These are phyloP conservation scores for Drechmeria coniospora DNA, from an alignment of 2,329 filamentous ascomycete genomes.

Conservation along the genomic window DNA sequence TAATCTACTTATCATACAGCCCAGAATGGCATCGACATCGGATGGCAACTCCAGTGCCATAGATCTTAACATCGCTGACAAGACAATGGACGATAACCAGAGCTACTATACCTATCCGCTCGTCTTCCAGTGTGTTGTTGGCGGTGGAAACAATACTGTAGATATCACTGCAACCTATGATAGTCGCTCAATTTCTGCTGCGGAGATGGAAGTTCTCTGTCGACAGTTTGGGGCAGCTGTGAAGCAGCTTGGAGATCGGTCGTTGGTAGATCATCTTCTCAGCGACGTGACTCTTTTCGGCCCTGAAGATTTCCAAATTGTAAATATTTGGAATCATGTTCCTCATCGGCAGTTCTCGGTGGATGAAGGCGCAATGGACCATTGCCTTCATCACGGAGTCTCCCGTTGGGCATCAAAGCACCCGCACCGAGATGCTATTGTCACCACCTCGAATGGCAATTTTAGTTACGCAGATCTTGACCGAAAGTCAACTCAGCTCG, in stretches of 20 bases:
- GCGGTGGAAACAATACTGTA: not conserved
- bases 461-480: slow-evolving; percentile 4
- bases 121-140: slow-evolving; percentile 1
- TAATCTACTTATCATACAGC: slow-evolving; percentile 1
- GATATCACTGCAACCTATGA: not conserved
- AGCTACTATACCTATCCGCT: slow-evolving; percentile 1
- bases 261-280: slow-evolving; percentile 10
- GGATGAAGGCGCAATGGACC: not conserved
- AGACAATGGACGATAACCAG: slow-evolving; percentile 1
- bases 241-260: slow-evolving; percentile 3
- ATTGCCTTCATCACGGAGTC: not conserved
- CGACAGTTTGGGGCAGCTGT: not conserved
- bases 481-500: slow-evolving; percentile 1
- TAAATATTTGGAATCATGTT: not conserved
- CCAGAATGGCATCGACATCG: not conserved
- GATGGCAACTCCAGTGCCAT: no score
- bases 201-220: not conserved
- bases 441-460: not conserved
- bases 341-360: not conserved
- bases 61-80: not conserved
- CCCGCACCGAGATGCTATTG: not conserved
- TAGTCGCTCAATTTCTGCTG: not conserved
- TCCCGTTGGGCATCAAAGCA: not conserved
- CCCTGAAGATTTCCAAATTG: not conserved
- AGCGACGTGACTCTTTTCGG: slow-evolving; percentile 6